phyloP scores from a whole-genome alignment of 2,329 filamentous ascomycete genomes.

The Juglanconis sp. region DNA sequence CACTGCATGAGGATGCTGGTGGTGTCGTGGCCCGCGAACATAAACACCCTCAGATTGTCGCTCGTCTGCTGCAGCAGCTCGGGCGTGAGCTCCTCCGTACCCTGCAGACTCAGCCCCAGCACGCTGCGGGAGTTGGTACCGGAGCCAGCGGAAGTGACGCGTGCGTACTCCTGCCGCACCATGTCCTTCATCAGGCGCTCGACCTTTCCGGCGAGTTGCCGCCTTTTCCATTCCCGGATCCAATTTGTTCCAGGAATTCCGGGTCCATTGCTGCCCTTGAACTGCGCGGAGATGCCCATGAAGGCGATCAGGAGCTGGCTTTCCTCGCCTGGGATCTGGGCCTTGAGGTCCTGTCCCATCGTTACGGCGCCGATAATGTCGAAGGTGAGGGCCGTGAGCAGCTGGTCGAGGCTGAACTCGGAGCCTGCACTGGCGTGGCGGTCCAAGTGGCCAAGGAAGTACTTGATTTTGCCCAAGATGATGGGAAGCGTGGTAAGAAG shows the following conservation, averaged over 20 bases:
- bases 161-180: slow-evolving; percentile 4
- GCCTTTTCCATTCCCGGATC: not conserved
- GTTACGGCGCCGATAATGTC: slow-evolving; percentile 31
- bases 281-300: slow-evolving; percentile 4
- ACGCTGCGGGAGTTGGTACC: slow-evolving; percentile 26
- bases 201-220: slow-evolving; percentile 1
- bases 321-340: slow-evolving; percentile 10
- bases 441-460: slow-evolving; percentile 31
- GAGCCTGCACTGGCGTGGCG: slow-evolving; percentile 24
- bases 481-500: slow-evolving; percentile 34
- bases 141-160: not conserved
- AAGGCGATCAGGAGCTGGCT: slow-evolving; percentile 11
- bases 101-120: slow-evolving; percentile 31
- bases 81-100: slow-evolving; percentile 24
- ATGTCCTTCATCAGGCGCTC: slow-evolving; percentile 10
- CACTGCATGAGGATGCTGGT: slow-evolving; percentile 35
- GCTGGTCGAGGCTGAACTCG: slow-evolving; percentile 27
- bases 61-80: slow-evolving; percentile 28
- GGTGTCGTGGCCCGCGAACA: slow-evolving; percentile 41
- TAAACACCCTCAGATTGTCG: slow-evolving; percentile 37
- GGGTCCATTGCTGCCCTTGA: not conserved
- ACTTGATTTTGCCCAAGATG: slow-evolving; percentile 32
- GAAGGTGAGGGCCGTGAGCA: slow-evolving; percentile 33
- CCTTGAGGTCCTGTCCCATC: slow-evolving; percentile 12
- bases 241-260: not conserved